Evolutionary conservation across 352 stramenopile species (phyloP).

Genomic region (Phytophthora kernoviae): DNA sequence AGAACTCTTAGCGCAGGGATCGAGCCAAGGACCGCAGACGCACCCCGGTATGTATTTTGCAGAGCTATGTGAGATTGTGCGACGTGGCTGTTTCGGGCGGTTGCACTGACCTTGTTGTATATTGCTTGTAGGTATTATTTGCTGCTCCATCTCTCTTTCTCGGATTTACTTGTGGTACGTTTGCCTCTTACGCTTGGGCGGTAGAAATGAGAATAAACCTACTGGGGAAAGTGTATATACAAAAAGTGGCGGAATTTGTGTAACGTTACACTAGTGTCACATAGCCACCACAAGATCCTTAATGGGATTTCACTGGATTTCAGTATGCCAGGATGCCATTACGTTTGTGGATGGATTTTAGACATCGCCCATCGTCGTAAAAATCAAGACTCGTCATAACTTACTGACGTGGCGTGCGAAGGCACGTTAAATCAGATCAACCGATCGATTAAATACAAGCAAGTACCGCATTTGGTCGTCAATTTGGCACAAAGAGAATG

Average conservation of each 20-base stretch:
- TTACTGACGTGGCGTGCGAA: too few relatives aligned
- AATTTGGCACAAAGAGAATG: not conserved
- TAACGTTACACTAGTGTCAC: conserved; percentile 4
- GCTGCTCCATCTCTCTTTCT: conserved; percentile 76
- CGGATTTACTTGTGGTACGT: conserved; percentile 70
- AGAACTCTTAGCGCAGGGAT: conserved; percentile 75
- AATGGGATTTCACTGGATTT: not conserved
- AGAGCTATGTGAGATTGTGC: too few relatives aligned
- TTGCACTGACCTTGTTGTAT: conserved; percentile 3
- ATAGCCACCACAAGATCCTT: not conserved
- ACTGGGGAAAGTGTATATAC: conserved; percentile 3
- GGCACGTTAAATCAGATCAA: too few relatives aligned
- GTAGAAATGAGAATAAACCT: conserved; percentile 19
- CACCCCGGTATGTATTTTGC: conserved; percentile 49
- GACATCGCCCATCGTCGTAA: not conserved
- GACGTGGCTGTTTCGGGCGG: not conserved
- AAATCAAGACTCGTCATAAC: too few relatives aligned
- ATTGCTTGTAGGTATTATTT: conserved; percentile 64
- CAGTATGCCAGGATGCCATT: too few relatives aligned
- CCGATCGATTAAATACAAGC: too few relatives aligned
- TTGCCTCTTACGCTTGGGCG: too few relatives aligned
- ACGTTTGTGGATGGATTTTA: too few relatives aligned
- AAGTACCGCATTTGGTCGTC: too few relatives aligned
- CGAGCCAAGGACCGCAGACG: conserved; percentile 72
- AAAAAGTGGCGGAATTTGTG: not conserved